phyloP scores from a whole-genome alignment of 1,139 yeast genomes.

The Magnusiomyces suaveolens region DNA sequence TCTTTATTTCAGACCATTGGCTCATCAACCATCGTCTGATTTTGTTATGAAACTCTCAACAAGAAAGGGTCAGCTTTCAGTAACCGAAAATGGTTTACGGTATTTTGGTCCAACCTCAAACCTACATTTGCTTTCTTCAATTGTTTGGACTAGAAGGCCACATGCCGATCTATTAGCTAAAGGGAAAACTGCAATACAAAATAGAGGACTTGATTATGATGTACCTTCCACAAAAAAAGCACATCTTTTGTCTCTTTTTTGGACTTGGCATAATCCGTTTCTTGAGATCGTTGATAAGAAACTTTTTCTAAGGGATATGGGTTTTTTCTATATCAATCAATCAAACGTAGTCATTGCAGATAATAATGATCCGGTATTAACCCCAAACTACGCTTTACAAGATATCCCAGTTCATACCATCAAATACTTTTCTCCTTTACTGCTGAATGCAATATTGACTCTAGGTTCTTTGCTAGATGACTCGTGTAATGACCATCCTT shows the following conservation, averaged over 20 bases:
- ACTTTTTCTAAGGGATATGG: slow-evolving; percentile 19
- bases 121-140: slow-evolving; percentile 14
- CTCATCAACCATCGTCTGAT: slow-evolving; percentile 1
- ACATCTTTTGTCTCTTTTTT: slow-evolving; percentile 22
- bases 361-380: too few relatives aligned
- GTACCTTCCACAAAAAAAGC: slow-evolving; percentile 15
- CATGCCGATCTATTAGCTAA: slow-evolving; percentile 12
- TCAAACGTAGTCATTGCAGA: neutral
- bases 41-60: slow-evolving; percentile 10
- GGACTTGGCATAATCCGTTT: slow-evolving; percentile 24
- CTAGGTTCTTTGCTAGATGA: slow-evolving; percentile 21
- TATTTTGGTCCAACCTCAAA: slow-evolving; percentile 25
- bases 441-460: slow-evolving; percentile 21
- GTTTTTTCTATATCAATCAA: slow-evolving; percentile 5
- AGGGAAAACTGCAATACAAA: slow-evolving; percentile 13
- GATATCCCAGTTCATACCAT: slow-evolving; percentile 8
- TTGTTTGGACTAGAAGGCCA: slow-evolving; percentile 12
- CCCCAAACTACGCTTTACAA: neutral
- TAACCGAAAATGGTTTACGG: slow-evolving; percentile 22
- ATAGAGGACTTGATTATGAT: slow-evolving; percentile 13
- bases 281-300: slow-evolving; percentile 19
- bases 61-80: slow-evolving; percentile 16
- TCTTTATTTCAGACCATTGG: too few relatives aligned
- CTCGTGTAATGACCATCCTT: slow-evolving; percentile 9
- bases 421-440: slow-evolving; percentile 19